phyloP scores from a whole-genome alignment of 2,329 filamentous ascomycete species.

The Fusarium coffeatum region DNA sequence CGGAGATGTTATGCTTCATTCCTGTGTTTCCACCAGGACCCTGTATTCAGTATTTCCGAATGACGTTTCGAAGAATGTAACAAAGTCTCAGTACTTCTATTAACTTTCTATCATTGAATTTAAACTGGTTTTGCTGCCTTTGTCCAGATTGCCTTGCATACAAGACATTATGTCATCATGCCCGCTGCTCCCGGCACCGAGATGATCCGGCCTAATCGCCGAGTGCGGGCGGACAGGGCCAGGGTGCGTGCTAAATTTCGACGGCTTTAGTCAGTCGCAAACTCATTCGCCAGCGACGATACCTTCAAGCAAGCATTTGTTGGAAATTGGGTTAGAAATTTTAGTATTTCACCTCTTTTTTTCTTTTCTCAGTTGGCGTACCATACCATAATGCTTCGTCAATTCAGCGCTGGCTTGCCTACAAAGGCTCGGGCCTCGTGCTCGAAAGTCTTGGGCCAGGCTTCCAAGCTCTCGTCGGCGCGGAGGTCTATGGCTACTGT shows the following conservation, averaged over 20 bases:
- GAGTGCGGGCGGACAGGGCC: conserved; percentile 41
- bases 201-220: conserved; percentile 48
- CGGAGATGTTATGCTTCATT: neutral
- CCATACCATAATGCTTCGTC: conserved; percentile 51
- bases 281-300: conserved; percentile 29
- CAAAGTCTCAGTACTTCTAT: neutral
- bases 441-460: conserved; percentile 42
- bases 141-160: neutral
- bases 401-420: conserved; percentile 50
- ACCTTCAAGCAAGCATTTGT: conserved; percentile 16
- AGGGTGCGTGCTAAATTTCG: conserved; percentile 44
- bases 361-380: conserved; percentile 20
- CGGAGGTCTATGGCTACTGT: conserved; percentile 50
- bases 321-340: conserved; percentile 23
- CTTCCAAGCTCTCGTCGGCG: conserved; percentile 37
- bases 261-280: conserved; percentile 43
- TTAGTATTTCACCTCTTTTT: neutral
- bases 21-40: neutral
- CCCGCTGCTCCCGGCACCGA: conserved; percentile 36
- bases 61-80: neutral
- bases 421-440: conserved; percentile 43
- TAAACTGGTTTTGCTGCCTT: neutral
- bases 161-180: conserved; percentile 42
- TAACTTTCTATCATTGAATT: neutral
- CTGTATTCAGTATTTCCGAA: neutral